Evolutionary conservation across 495 filamentous ascomycete genomes (phyloP), one percentile per base, ranked within the genome.

Genomic region (Usnea hakonensis): DNA sequence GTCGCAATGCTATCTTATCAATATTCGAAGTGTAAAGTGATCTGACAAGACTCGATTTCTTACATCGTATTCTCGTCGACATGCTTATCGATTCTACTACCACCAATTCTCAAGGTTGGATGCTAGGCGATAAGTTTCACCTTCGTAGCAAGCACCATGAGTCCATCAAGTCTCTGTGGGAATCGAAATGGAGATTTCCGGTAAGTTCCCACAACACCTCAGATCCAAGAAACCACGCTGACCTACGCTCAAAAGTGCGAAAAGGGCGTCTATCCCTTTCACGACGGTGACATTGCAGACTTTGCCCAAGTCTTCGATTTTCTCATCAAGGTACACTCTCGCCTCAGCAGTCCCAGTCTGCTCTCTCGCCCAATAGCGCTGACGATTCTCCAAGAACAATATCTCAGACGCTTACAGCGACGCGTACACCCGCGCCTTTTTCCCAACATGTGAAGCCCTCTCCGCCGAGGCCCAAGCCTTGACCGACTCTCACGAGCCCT

Each of bases 151-250:
- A 53, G 26, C 89, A 92, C 70, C 86, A 91, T 66, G 79, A 85
- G 28, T 84, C 83, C 23, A 87, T 89, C 68, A 77, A 83, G 71
- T 81, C 83, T 38, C 74, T 92, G 44, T 92, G 89, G 89, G 87
- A 90, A 74, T 85, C 84, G 6, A 90, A 89, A 72, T 92, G 88
- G 89, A 85, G 85, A 72, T 78, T 83, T 62, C 84, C 83, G 7
- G 87, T 88, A 75, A 40, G 80, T n/a, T 41, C 26, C 43, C n/a
- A 17, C 10, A 50, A 17, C 46, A n/a, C 46, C 41, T 46, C 41
- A 21, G 21, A 46, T 46, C 17, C 4, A 46, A 46, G 17, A 11
- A 21, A 21, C 9, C 41, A 46, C 21, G 41, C 6, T 46, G 14
- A 50, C 33, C n/a, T 26, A 35, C 33, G 8, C n/a, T 55, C 8